Evolutionary conservation across 2,329 filamentous ascomycete species (phyloP), one percentile per base, ranked within the genome.

Genomic region (Claviceps quebecensis): DNA sequence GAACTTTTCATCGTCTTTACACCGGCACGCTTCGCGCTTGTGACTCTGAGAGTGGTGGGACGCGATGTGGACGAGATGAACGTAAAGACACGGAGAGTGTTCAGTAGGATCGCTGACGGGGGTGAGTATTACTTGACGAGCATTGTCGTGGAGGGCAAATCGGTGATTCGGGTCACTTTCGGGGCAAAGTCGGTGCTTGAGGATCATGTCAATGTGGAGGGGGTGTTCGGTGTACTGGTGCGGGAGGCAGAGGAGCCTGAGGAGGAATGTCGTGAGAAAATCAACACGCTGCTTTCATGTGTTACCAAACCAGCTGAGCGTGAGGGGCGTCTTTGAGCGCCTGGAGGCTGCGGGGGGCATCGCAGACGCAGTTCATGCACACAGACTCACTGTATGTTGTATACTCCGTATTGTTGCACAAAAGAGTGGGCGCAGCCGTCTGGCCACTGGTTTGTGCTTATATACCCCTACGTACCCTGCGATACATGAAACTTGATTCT

Each of bases 41-140:
- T 87, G 0, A 87, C 90, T 1, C 80, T 96, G 57, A 77, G 80
- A 2, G 69, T 90, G 11, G 52, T 49, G 22, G 74, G 72, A 4
- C 54, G 55, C 3, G 61, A 62, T 26, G 63, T 72, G 26, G 75
- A 79, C 51, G 73, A 76, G 53, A 74, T 78, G 13, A 88, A 93
- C 58, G 70, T 67, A 19, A 61, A 86, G 11, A 94, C 89, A 1
- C 84, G 84, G 66, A 74, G 76, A 51, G 78, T 95, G 13, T 91
- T 86, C 59, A 85, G 93, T 60, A 66, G 72, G 26, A 76, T 95
- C 29, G 91, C 94, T 59, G 71, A 72, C 3, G 71, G 77, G 7
- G 87, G 87, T 1, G 80, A 87, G 65, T 85, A 95, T 52, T 96
- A 87, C 67, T 70, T 96, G 23, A 96, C 89, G 0, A 84, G 81